phyloP scores from a whole-genome alignment of 768 basidiomycete species.

The Lentinula lateritia region DNA sequence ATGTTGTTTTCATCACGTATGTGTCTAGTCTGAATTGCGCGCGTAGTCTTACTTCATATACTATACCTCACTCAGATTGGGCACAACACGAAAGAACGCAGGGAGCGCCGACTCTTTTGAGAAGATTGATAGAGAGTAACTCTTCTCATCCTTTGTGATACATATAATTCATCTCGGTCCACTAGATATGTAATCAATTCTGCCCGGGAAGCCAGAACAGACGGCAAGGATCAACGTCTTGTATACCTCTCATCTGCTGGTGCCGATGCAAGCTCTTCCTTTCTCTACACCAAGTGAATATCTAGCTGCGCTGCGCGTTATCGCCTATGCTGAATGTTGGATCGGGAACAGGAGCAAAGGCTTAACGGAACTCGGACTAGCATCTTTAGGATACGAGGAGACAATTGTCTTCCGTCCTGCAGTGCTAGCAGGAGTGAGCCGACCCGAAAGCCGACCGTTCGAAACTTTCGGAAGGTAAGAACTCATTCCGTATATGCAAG shows the following conservation, averaged over 20 bases:
- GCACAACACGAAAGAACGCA: constrained; percentile 56
- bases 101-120: constrained; percentile 65
- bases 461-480: constrained; percentile 40
- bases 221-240: constrained; percentile 49
- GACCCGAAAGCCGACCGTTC: constrained; percentile 29
- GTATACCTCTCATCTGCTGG: constrained; percentile 59
- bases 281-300: constrained; percentile 45
- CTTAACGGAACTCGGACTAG: constrained; percentile 64
- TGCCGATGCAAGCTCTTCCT: constrained; percentile 41
- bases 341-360: constrained; percentile 56
- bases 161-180: background rate
- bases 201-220: constrained; percentile 55
- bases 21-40: constrained; percentile 14
- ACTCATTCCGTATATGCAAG: background rate
- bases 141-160: constrained; percentile 6
- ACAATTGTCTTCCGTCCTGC: constrained; percentile 67
- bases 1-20: constrained; percentile 69
- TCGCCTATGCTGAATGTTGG: background rate
- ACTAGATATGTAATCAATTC: constrained; percentile 69
- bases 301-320: no score
- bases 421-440: constrained; percentile 15
- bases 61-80: constrained; percentile 42
- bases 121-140: constrained; percentile 74
- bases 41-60: background rate
- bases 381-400: constrained; percentile 63